Evolutionary conservation across 169 alveolate species (phyloP).

Genomic region (Plasmodium falciparum): DNA sequence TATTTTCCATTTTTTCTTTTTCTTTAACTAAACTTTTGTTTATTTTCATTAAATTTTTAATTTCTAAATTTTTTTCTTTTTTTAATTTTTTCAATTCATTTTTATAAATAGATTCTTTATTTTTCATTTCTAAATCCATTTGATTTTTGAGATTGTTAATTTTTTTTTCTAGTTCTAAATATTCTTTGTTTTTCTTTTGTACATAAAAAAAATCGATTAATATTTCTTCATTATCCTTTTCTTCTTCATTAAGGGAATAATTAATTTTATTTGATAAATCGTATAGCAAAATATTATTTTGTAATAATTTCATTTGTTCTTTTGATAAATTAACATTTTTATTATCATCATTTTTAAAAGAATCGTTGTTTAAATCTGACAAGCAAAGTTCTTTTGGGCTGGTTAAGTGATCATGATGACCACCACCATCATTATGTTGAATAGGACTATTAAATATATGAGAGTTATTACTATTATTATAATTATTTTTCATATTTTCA

Average conservation of each 20-base stretch:
- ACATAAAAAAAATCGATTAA: constrained; percentile 66
- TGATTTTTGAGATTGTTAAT: constrained; percentile 58
- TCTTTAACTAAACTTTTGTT: constrained; percentile 61
- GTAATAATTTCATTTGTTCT: constrained; percentile 1
- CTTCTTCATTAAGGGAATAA: constrained; percentile 44
- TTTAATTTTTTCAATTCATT: constrained; percentile 57
- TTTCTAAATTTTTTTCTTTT: constrained; percentile 60
- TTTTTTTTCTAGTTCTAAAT: constrained; percentile 59
- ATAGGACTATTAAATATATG: not conserved
- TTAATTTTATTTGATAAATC: constrained; percentile 45
- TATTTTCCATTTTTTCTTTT: constrained; percentile 60
- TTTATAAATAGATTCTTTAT: constrained; percentile 73
- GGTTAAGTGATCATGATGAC: not conserved
- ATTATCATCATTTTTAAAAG: not conserved
- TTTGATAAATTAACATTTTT: not conserved
- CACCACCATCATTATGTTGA: not conserved
- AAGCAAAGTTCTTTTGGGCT: not conserved
- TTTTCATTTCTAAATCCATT: constrained; percentile 76
- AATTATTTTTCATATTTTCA: not conserved
- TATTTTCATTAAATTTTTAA: constrained; percentile 42
- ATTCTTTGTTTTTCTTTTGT: constrained; percentile 62
- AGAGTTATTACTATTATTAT: not conserved
- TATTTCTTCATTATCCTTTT: constrained; percentile 62
- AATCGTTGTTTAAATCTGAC: constrained; percentile 21
- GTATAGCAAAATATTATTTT: constrained; percentile 24